These are phyloP conservation scores for Physcomitrellopsis africana DNA, from an alignment of 225 moss, liverwort and hornwort species.

Conservation along the genomic window DNA sequence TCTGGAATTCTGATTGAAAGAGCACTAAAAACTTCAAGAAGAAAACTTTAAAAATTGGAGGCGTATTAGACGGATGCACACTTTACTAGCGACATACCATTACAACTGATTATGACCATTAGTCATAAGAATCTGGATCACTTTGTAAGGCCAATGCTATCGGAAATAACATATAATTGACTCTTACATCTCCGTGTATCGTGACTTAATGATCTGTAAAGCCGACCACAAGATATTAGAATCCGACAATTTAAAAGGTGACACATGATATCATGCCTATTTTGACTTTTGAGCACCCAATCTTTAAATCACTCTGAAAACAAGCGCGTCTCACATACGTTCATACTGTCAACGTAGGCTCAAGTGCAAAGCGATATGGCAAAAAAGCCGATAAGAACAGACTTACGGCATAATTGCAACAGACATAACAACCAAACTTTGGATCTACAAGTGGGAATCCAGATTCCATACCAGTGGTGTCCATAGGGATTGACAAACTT, in stretches of 20 bases:
- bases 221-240: conserved; percentile 6
- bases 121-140: conserved; percentile 28
- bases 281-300: background rate
- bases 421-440: conserved; percentile 2
- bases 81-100: conserved; percentile 26
- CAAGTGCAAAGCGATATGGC: background rate
- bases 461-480: conserved; percentile 33
- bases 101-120: conserved; percentile 20
- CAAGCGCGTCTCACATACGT: background rate
- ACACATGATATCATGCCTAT: background rate
- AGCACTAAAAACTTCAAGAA: conserved; percentile 13
- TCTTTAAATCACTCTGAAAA: background rate
- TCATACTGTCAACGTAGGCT: background rate
- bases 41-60: conserved; percentile 1
- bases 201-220: conserved; percentile 36
- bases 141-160: conserved; percentile 28
- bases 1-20: conserved; percentile 22
- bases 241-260: background rate
- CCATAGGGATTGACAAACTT: conserved; percentile 47
- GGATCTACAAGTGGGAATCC: conserved; percentile 13
- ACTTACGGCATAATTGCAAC: background rate
- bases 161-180: conserved; percentile 13
- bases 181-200: background rate
- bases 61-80: conserved; percentile 15
- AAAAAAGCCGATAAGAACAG: background rate